Base-by-base conservation (phyloP, 805 yeast genomes). In the Torulaspora microellipsoides region DNA sequence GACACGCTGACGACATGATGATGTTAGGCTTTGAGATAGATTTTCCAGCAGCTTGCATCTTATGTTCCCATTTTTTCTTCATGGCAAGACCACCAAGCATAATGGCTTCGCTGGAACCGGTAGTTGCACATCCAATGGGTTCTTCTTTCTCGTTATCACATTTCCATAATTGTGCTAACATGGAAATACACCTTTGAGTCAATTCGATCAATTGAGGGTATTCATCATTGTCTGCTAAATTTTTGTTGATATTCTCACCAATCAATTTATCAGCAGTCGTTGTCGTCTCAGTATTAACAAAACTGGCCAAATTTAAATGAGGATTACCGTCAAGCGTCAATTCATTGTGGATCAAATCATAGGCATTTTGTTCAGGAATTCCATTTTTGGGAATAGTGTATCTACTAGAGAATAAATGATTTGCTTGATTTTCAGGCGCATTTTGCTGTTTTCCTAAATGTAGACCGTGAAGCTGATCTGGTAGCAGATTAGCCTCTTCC, bases 91-190 rank as follows among this genome's bases (percentile, higher is more conserved):
- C 97, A 34, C 95, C 97, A 40, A 89, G 76, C 85, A 88, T 87
- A 54, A 90, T 81, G 7, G 96, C 97, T 64, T 89, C 97, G 1
- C 91, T 81, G 1, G 96, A 88, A 4, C 97, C 97, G 1, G 96
- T 89, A 42, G 95, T 86, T 20, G 96, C 93, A 10, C 95, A 81
- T 17, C 97, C 97, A 27, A 87, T 71, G 3, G 95, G 80, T 31
- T 58, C 56, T 30, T 53, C 49, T 34, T 32, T 28, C 17, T 39
- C 40, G 8, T 38, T 27, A 9, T 55, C 41, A 9, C 88, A 90
- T 58, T 87, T 70, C 96, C 96, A 89, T 56, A 89, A 63, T 57
- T 82, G 76, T 9, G 88, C 80, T 48, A 89, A 60, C 54, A 89
- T 89, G 17, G 88, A 77, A 45, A 89, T 77, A 66, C 96, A 88